Percentiles rank a stretch among this genome's conserved stretches.
These are phyloP conservation scores for Mortierella claussenii DNA, from an alignment of 192 early-diverging fungal species.

Conservation along the genomic window DNA sequence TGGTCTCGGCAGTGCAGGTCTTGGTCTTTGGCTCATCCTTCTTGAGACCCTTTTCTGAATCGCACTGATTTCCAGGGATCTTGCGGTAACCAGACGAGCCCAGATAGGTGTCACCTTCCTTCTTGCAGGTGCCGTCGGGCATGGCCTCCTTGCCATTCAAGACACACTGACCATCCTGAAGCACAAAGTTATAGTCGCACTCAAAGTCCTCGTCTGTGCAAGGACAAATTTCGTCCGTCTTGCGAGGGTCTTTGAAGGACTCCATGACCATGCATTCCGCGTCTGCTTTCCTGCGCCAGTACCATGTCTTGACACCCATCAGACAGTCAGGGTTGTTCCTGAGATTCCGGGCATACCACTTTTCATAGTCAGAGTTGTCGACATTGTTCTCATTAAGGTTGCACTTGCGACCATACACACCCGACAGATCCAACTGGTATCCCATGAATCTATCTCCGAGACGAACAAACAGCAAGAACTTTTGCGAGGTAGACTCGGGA, in stretches of 20 bases:
- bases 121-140: constrained; percentile 71
- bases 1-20: constrained; percentile 57
- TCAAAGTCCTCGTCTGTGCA: constrained; percentile 92
- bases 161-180: constrained; percentile 68
- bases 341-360: constrained; percentile 72
- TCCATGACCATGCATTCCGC: constrained; percentile 80
- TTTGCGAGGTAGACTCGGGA: constrained; percentile 78
- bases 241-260: constrained; percentile 66
- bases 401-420: constrained; percentile 73
- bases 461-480: constrained; percentile 67
- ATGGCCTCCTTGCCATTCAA: constrained; percentile 64
- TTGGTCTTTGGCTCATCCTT: constrained; percentile 69
- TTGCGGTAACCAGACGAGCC: constrained; percentile 83
- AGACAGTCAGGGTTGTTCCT: constrained; percentile 75
- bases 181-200: constrained; percentile 89
- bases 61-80: constrained; percentile 88
- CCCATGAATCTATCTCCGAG: constrained; percentile 48
- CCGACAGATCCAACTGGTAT: constrained; percentile 79
- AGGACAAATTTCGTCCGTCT: constrained; percentile 70
- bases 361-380: constrained; percentile 73
- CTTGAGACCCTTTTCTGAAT: constrained; percentile 53
- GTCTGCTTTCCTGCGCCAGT: constrained; percentile 79
- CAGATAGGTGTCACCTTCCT: constrained; percentile 69
- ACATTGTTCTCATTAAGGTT: constrained; percentile 66
- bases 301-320: constrained; percentile 78